Evolutionary conservation across 164 flowering plant species (phyloP).

Genomic region (Nymphaea colorata): DNA sequence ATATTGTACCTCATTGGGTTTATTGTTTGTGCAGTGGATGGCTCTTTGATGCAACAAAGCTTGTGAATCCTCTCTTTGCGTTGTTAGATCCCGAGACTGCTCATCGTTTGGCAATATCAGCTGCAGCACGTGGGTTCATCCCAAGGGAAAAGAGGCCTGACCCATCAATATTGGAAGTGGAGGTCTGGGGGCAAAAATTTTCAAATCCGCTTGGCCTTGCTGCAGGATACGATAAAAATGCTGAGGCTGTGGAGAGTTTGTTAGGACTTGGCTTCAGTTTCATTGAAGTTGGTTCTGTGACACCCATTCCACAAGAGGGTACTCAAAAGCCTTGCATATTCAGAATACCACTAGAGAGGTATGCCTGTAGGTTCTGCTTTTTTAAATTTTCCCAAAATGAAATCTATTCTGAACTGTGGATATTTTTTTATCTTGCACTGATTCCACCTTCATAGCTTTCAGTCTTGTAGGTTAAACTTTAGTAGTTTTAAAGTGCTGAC

Average conservation of each 20-base stretch:
- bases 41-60: constrained; percentile 89
- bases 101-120: constrained; percentile 68
- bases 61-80: constrained; percentile 96
- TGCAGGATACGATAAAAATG: constrained; percentile 99
- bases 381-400: too few relatives aligned
- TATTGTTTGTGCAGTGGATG: constrained; percentile 63
- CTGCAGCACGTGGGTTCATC: constrained; percentile 95
- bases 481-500: too few relatives aligned
- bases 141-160: constrained; percentile 94
- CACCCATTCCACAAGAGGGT: constrained; percentile 96
- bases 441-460: too few relatives aligned
- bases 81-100: constrained; percentile 85
- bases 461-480: too few relatives aligned
- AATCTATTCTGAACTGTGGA: too few relatives aligned
- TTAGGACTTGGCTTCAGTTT: constrained; percentile 94
- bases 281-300: constrained; percentile 96
- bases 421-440: too few relatives aligned
- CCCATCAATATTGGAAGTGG: constrained; percentile 55
- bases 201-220: constrained; percentile 96
- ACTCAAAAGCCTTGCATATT: constrained; percentile 95
- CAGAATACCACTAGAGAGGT: constrained; percentile 80
- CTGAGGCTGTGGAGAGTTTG: constrained; percentile 95
- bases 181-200: constrained; percentile 94
- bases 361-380: constrained; percentile 18
- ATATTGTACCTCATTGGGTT: background rate